Conservation (phyloP, 805 yeast species). For the Kodamaea nitidulidarum region DNA sequence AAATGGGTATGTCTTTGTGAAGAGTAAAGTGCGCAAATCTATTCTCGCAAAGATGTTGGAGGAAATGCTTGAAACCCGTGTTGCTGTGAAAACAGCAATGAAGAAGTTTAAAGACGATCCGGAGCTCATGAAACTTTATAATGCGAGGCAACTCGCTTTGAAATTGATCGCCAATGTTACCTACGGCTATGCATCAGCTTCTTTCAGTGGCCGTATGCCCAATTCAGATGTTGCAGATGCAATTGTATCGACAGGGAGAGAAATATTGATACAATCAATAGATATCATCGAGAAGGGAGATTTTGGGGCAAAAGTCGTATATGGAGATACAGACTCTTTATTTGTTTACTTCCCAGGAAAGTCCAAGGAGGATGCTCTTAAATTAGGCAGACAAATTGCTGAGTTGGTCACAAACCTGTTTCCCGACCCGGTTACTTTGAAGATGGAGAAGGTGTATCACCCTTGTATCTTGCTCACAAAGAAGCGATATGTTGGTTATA, state of each 20-base stretch:
- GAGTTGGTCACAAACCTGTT: constrained; percentile 54
- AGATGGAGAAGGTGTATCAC: constrained; percentile 89
- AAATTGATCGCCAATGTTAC: constrained; percentile 93
- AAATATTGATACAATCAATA: constrained; percentile 70
- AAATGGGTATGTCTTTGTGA: constrained; percentile 79
- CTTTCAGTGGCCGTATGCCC: constrained; percentile 96
- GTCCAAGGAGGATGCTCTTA: constrained; percentile 71
- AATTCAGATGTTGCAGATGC: constrained; percentile 93
- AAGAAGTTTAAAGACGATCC: constrained; percentile 43
- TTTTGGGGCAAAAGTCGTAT: constrained; percentile 91
- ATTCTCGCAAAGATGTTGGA: constrained; percentile 77
- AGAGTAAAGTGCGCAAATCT: constrained; percentile 62
- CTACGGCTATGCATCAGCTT: constrained; percentile 92
- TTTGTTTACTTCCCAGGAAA: constrained; percentile 89
- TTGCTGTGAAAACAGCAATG: constrained; percentile 76
- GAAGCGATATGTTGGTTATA: constrained; percentile 87
- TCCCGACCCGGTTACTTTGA: constrained; percentile 78
- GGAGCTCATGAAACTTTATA: constrained; percentile 52
- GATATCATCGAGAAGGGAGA: constrained; percentile 56
- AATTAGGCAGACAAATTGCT: constrained; percentile 69
- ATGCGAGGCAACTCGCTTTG: constrained; percentile 79
- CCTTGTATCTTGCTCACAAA: constrained; percentile 82
- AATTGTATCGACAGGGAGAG: constrained; percentile 87
- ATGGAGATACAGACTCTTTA: constrained; percentile 94
- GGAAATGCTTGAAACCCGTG: constrained; percentile 76